These are phyloP conservation scores for Calophaca sinica DNA, from an alignment of 306 rosid species.

Conservation along the genomic window DNA sequence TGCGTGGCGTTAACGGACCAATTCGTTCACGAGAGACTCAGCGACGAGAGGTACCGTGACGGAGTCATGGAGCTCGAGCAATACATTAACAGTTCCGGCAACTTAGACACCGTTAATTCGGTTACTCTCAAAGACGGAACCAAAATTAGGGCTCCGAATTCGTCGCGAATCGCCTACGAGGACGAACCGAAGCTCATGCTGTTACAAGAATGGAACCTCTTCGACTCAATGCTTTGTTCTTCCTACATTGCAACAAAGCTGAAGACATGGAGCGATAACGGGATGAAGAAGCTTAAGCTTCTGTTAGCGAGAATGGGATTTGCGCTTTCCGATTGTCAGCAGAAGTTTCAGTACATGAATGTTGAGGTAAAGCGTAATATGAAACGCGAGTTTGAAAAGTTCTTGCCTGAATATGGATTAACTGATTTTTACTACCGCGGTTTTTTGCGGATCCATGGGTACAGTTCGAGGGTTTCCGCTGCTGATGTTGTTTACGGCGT, in stretches of 20 bases:
- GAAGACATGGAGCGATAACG: slow-evolving; percentile 98
- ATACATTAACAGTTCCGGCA: slow-evolving; percentile 82
- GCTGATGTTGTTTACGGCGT: slow-evolving; percentile 99
- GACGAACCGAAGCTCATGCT: slow-evolving; percentile 96
- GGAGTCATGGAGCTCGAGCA: slow-evolving; percentile 97
- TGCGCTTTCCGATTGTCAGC: slow-evolving; percentile 91
- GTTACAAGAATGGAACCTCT: slow-evolving; percentile 90
- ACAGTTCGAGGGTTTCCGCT: slow-evolving; percentile 88
- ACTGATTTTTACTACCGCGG: slow-evolving; percentile 90
- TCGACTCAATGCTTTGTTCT: slow-evolving; percentile 92
- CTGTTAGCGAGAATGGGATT: slow-evolving; percentile 95
- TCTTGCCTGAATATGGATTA: slow-evolving; percentile 85
- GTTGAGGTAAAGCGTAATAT: slow-evolving; percentile 85
- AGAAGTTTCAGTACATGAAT: slow-evolving; percentile 92
- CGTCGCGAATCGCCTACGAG: slow-evolving; percentile 74
- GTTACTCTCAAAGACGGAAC: slow-evolving; percentile 91
- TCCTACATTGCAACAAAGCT: slow-evolving; percentile 84
- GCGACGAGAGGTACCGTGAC: slow-evolving; percentile 87
- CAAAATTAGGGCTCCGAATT: slow-evolving; percentile 74
- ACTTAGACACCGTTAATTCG: slow-evolving; percentile 74
- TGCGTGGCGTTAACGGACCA: slow-evolving; percentile 93
- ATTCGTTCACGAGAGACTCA: slow-evolving; percentile 85
- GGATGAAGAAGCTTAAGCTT: slow-evolving; percentile 87
- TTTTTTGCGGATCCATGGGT: slow-evolving; percentile 76
- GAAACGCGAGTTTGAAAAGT: slow-evolving; percentile 80